Evolutionary conservation across 305 asterid genomes (phyloP).

Genomic region (Rubia balearica): DNA sequence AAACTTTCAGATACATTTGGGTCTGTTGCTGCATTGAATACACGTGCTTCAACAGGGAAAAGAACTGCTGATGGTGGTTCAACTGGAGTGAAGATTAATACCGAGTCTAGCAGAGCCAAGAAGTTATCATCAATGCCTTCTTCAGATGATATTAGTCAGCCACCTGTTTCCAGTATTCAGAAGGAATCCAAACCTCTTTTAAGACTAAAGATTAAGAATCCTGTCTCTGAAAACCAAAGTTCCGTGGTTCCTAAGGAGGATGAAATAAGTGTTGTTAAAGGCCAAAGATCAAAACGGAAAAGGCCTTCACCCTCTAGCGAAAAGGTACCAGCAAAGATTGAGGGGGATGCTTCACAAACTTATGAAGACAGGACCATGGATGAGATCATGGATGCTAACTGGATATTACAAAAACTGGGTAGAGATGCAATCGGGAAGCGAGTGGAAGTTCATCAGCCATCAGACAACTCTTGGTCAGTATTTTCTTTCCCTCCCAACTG

Average conservation of each 20-base stretch:
- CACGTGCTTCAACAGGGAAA: constrained; percentile 38
- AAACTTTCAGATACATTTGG: constrained; percentile 35
- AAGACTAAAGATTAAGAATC: constrained; percentile 67
- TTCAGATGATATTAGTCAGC: constrained; percentile 28
- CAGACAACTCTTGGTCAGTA: constrained; percentile 71
- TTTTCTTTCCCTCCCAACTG: constrained; percentile 8
- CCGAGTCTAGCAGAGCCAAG: constrained; percentile 40
- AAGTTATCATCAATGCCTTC: constrained; percentile 31
- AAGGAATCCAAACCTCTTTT: constrained; percentile 55
- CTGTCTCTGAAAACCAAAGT: constrained; percentile 44
- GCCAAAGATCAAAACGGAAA: constrained; percentile 79
- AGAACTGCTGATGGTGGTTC: constrained; percentile 35
- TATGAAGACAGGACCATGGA: constrained; percentile 46
- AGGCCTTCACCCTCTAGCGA: constrained; percentile 41
- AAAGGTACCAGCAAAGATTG: constrained; percentile 31
- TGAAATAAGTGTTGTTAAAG: constrained; percentile 58
- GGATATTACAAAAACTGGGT: constrained; percentile 93
- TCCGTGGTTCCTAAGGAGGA: constrained; percentile 48
- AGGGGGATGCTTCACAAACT: constrained; percentile 41
- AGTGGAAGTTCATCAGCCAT: constrained; percentile 83
- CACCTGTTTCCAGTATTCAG: constrained; percentile 28
- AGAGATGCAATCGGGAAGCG: constrained; percentile 93
- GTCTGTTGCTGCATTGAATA: constrained; percentile 37
- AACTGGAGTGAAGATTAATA: constrained; percentile 32
- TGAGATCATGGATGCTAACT: constrained; percentile 77